A percentile compares a stretch with the other conserved stretches of the same genome.
These are phyloP conservation scores for Cucumis hystrix DNA, from an alignment of 306 rosid species.

Conservation along the genomic window DNA sequence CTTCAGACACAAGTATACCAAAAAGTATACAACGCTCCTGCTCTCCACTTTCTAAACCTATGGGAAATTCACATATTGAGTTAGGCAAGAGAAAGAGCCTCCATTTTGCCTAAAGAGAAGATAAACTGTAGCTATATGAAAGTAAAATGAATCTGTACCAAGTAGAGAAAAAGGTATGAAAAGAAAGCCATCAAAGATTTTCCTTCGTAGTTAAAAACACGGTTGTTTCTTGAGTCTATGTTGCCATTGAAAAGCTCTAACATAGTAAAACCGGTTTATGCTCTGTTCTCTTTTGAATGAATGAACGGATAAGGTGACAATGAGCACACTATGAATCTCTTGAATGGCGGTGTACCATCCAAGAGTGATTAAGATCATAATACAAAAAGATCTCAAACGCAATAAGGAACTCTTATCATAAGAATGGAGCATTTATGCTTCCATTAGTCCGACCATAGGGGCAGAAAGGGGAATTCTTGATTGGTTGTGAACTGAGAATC, in stretches of 20 bases:
- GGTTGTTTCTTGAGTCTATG: background rate
- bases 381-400: background rate
- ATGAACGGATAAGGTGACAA: background rate
- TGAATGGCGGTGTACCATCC: background rate
- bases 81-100: background rate
- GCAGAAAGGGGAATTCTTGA: no score
- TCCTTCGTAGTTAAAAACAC: background rate
- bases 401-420: background rate
- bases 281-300: no score
- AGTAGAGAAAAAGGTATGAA: background rate
- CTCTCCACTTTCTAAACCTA: background rate
- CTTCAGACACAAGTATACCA: background rate
- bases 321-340: background rate
- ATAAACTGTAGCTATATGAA: background rate
- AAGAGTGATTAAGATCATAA: background rate
- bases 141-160: background rate
- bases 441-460: background rate
- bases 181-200: background rate
- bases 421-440: background rate
- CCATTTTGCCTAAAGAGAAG: background rate
- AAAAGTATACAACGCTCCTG: background rate
- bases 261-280: no score
- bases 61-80: background rate
- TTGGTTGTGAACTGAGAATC: no score
- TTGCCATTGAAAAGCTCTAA: no score